phyloP scores from a whole-genome alignment of 257 asterid species.

The Anisodus tanguticus region DNA sequence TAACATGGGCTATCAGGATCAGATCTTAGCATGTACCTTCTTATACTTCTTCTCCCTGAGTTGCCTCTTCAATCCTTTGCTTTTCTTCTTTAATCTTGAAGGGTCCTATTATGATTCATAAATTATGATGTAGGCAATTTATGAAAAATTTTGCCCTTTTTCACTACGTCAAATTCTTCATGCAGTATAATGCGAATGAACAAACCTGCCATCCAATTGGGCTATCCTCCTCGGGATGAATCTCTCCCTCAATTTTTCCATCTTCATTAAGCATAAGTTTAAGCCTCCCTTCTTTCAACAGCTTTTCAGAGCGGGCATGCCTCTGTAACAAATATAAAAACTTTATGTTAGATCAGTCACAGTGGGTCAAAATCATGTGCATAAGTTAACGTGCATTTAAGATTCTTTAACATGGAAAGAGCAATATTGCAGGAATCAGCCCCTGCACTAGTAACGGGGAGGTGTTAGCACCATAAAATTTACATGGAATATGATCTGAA shows the following conservation, averaged over 20 bases:
- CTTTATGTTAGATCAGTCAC: constrained; percentile 23
- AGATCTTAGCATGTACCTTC: constrained; percentile 50
- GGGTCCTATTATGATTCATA: constrained; percentile 39
- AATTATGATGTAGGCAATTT: background rate
- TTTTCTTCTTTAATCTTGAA: constrained; percentile 47
- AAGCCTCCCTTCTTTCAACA: constrained; percentile 85
- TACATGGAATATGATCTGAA: background rate
- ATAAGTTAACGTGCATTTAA: background rate
- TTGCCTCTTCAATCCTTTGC: constrained; percentile 51
- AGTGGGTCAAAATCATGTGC: background rate
- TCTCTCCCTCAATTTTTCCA: constrained; percentile 66
- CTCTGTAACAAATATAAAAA: constrained; percentile 53
- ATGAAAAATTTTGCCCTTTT: background rate
- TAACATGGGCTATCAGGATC: background rate
- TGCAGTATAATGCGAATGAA: constrained; percentile 33
- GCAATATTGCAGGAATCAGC: background rate
- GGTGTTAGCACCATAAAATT: background rate
- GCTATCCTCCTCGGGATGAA: constrained; percentile 37
- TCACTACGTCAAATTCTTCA: constrained; percentile 20
- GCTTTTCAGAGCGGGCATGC: constrained; percentile 86
- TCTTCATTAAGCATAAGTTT: constrained; percentile 68
- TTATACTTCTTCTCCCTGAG: constrained; percentile 48
- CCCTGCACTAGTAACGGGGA: background rate
- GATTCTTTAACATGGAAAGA: constrained; percentile 5
- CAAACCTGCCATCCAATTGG: constrained; percentile 48